A percentile compares a stretch with the other conserved stretches of the same genome.
Evolutionary conservation across 257 asterid species (phyloP).

Genomic region (Solanum appendiculatum): DNA sequence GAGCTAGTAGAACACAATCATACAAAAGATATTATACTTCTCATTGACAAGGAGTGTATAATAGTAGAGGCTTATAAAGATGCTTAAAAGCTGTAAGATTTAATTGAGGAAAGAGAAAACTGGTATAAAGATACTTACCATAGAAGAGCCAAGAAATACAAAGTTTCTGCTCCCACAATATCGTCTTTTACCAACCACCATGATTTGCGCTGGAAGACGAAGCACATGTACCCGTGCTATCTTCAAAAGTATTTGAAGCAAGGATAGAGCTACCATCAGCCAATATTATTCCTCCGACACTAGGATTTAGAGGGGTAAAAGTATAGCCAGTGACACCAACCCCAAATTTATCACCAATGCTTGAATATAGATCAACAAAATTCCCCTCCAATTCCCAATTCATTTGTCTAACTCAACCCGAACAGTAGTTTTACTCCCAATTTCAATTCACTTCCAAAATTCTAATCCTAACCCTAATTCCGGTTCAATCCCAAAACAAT

Average conservation of each 20-base stretch:
- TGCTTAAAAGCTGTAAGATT: background rate
- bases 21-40: background rate
- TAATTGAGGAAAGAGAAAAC: background rate
- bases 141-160: background rate
- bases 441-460: no score
- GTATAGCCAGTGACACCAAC: constrained; percentile 33
- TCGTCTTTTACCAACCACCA: constrained; percentile 25
- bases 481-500: no score
- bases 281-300: constrained; percentile 12
- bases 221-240: constrained; percentile 13
- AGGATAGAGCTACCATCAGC: constrained; percentile 5
- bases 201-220: constrained; percentile 38
- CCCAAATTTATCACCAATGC: constrained; percentile 22
- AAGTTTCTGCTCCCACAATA: constrained; percentile 20
- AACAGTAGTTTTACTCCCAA: no score
- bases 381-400: no score
- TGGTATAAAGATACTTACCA: background rate
- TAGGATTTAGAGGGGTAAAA: background rate
- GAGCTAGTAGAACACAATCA: background rate
- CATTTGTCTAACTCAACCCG: no score
- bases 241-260: constrained; percentile 10
- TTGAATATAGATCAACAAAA: no score
- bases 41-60: background rate
- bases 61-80: background rate
- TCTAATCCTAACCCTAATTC: no score